phyloP scores from a whole-genome alignment of 352 stramenopile genomes.

The Phytophthora hybrid region DNA sequence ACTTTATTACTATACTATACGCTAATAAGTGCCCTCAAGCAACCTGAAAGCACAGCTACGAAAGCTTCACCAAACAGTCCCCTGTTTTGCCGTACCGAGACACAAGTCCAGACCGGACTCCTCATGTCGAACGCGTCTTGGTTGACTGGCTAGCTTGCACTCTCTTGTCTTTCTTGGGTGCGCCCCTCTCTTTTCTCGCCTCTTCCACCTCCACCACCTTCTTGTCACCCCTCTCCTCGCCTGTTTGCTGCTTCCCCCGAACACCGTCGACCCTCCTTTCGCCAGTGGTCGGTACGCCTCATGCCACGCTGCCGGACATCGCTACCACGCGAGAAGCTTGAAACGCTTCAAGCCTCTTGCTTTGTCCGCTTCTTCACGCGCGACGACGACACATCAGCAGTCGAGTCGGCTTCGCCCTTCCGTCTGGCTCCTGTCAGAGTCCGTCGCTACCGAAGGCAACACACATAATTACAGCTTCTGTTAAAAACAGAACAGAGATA shows the following conservation, averaged over 20 bases:
- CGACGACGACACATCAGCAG: slow-evolving; percentile 47
- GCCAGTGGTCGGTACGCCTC: slow-evolving; percentile 19
- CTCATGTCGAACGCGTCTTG: slow-evolving; percentile 6
- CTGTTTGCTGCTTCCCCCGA: slow-evolving; percentile 18
- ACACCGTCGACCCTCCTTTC: slow-evolving; percentile 25
- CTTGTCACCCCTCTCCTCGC: slow-evolving; percentile 27
- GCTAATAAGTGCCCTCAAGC: slow-evolving; percentile 46
- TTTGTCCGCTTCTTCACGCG: slow-evolving; percentile 83
- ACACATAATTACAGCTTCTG: slow-evolving; percentile 94
- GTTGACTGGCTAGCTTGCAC: slow-evolving; percentile 36
- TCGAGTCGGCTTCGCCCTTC: slow-evolving; percentile 73
- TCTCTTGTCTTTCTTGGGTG: slow-evolving; percentile 41
- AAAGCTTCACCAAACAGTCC: slow-evolving; percentile 28
- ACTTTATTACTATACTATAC: slow-evolving; percentile 55
- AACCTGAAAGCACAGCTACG: slow-evolving; percentile 40
- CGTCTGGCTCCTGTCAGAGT: slow-evolving; percentile 68
- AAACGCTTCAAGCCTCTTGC: slow-evolving; percentile 61
- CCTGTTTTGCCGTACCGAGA: neutral
- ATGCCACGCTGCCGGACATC: slow-evolving; percentile 18
- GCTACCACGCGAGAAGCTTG: slow-evolving; percentile 25
- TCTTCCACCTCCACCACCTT: slow-evolving; percentile 26
- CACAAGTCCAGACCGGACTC: neutral
- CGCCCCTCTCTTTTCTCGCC: slow-evolving; percentile 36
- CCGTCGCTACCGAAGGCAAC: slow-evolving; percentile 84
- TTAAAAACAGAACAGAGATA: slow-evolving; percentile 90